A percentile compares a stretch with the other conserved stretches of the same genome.
Evolutionary conservation across 352 stramenopile species (phyloP).

Genomic region (Phytophthora fragariaefolia): DNA sequence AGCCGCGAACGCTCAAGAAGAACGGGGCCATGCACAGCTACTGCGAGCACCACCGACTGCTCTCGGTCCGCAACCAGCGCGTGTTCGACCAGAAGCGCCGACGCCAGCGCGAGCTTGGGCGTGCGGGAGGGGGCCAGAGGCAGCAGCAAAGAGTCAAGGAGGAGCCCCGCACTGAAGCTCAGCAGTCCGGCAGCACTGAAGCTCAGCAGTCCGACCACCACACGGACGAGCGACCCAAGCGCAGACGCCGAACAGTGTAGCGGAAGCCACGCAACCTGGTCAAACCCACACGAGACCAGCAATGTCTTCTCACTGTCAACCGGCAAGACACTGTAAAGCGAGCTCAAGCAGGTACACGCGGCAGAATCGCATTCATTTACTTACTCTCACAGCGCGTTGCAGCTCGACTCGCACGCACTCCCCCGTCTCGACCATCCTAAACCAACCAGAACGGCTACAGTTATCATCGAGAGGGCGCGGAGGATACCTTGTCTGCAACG

Average conservation of each 20-base stretch:
- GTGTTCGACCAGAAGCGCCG: conserved; percentile 60
- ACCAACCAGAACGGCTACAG: conserved; percentile 1
- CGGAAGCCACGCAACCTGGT: not conserved
- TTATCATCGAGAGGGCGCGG: conserved; percentile 1
- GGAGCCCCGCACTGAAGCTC: not conserved
- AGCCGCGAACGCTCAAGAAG: conserved; percentile 71
- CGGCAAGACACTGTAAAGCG: conserved; percentile 2
- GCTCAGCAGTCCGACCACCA: not conserved
- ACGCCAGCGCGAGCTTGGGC: not conserved
- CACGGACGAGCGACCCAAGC: conserved; percentile 7
- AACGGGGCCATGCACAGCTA: conserved; percentile 69
- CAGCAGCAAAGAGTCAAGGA: not conserved
- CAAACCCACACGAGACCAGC: not conserved
- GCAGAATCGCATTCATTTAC: conserved; percentile 38
- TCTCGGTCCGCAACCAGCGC: conserved; percentile 65
- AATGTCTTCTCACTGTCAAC: not conserved
- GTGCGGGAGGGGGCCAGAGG: not conserved
- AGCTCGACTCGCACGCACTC: not conserved
- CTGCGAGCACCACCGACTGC: conserved; percentile 68
- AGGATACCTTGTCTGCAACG: not conserved
- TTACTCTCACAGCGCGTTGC: conserved; percentile 28
- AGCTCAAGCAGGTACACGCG: conserved; percentile 21
- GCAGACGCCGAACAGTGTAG: conserved; percentile 14
- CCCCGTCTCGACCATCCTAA: conserved; percentile 22
- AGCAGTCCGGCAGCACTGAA: not conserved